phyloP scores from a whole-genome alignment of 768 basidiomycete species.

The Kwoniella dendrophila region DNA sequence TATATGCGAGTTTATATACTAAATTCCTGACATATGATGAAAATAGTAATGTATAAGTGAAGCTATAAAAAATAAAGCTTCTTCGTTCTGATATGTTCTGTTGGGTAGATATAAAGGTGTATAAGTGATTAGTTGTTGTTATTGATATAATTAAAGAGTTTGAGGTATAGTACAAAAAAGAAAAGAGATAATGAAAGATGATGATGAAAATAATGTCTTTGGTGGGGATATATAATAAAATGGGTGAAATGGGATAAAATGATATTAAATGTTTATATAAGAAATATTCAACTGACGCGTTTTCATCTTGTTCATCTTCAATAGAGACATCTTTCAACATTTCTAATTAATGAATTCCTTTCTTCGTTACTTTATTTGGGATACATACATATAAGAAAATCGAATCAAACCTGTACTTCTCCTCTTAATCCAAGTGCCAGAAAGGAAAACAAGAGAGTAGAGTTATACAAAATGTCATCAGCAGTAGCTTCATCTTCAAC shows the following conservation, averaged over 20 bases:
- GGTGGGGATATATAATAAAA: not conserved
- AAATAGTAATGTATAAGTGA: no score
- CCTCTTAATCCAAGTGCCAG: not conserved
- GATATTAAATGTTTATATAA: constrained; percentile 2
- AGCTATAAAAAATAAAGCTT: not conserved
- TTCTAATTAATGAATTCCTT: not conserved
- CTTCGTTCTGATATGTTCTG: not conserved
- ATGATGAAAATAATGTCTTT: not conserved
- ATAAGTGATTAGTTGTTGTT: not conserved
- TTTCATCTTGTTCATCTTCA: no score
- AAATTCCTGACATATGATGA: no score
- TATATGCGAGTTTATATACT: no score
- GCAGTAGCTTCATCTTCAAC: constrained; percentile 22
- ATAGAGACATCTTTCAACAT: not conserved
- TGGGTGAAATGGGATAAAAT: constrained; percentile 23
- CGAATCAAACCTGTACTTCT: no score
- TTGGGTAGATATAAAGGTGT: not conserved
- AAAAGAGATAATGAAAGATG: not conserved
- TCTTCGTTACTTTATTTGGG: not conserved
- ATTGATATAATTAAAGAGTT: not conserved
- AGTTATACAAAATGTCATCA: constrained; percentile 12
- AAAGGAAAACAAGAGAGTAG: not conserved
- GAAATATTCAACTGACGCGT: constrained; percentile 13
- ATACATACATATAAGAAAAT: no score
- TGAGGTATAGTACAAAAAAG: not conserved